Base-by-base conservation (phyloP, 2,329 filamentous ascomycete genomes). In the Acrocalymma vagum region DNA sequence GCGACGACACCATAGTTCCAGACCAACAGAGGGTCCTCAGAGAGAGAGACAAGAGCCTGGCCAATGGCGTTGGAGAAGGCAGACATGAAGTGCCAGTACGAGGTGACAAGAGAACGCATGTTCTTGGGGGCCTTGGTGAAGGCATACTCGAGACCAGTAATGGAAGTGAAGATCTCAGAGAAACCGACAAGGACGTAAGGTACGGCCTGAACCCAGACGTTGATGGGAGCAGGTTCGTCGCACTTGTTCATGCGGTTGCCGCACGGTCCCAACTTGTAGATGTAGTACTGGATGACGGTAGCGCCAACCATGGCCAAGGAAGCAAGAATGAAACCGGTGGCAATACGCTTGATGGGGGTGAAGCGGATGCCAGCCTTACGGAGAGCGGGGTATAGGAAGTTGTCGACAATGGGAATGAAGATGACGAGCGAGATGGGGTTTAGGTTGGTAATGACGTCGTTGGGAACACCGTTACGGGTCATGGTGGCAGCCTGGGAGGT, bases 121-220 rank as follows among this genome's bases (percentile, higher is more conserved):
- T 90, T 90, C 60, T 80, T 82, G 17, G 88, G 88, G 0, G 87
- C 86, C 70, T 90, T 89, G 65, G 84, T 85, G 73, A 84, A 91
- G 22, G 88, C 88, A 51, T 89, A 90, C 64, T 90, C 87, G 51
- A 87, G 82, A 1, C 83, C 84, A 3, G 81, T 83, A 42, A 84
- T 76, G 9, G 75, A 79, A 3, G 78, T 76, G 49, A 82, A 77
- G 57, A 82, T 82, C 59, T 83, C 80, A 3, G 78, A 80, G 45
- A 82, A 74, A 46, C 75, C 80, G 41, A 80, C 75, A 2, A 84
- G 67, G 7, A 80, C 69, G 58, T 78, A 78, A 5, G 72, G 68
- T 2, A 75, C 59, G 9, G 75, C 63, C 48, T 81, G 78, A 1
- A 75, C 63, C 76, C 79, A 81, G 30, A 90, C 85, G 54, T 82